Base-by-base conservation (phyloP, 306 rosid genomes). In the Medicago ruthenica region DNA sequence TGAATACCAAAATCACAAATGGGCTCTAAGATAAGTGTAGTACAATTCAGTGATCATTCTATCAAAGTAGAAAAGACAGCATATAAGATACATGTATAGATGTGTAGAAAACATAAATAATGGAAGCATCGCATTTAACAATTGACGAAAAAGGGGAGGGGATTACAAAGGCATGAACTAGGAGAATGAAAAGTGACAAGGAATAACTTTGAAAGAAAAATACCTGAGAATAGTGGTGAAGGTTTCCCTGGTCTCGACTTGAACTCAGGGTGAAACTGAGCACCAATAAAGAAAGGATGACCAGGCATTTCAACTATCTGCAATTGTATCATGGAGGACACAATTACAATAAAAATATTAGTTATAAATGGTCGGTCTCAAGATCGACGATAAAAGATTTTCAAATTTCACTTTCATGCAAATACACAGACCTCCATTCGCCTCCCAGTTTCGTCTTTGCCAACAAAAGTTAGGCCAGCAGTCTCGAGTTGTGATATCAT, bases 161-260 rank as follows among this genome's bases (percentile, higher is more conserved):
- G 63, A 22, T 57, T 20, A 21, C 20, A 57, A 57, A 27, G 40
- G 17, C 41, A 27, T 27, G 66, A 24, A 10, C 40, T 24, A 31
- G 39, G 5, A 31, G 12, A 63, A 40, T 27, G 31, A 21, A 58
- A 39, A 31, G 12, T 48, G 41, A 6, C 1, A 36, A 18, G 24
- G 40, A 70, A 65, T 39, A 63, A 66, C 44, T 27, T 31, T 15
- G 14, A 16, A 18, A 54, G 53, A 48, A 71, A 72, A 59, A 48
- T 86, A 91, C 97, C 97, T 58, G 84, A 73, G 85, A 91, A 91
- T 53, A 82, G 79, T 2, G 92, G 89, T 66, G 97, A 89, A 57
- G 97, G 97, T 77, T 87, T 89, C 61, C 94, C 97, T 0, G 97
- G 93, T 80, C 97, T 87, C 1, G 97, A 91, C 81, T 87, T 91